Evolutionary conservation across 345 rosid genomes (phyloP), one percentile per base, ranked within the genome.

Genomic region (Passiflora organensis): DNA sequence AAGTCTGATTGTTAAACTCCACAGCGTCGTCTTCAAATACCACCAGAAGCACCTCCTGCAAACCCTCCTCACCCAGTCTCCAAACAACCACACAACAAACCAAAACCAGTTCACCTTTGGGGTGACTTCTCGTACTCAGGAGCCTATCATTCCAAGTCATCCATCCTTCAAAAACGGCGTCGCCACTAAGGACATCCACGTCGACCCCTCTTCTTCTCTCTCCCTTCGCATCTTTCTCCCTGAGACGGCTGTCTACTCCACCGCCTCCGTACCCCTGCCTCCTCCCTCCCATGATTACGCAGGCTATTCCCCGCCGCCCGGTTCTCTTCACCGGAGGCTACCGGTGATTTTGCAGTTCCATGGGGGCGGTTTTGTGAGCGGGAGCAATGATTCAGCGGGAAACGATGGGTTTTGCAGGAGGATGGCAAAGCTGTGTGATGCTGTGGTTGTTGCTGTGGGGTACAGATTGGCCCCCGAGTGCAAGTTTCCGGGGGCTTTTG

Each of bases 11-110:
- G 91, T 79, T 56, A 84, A 89, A 75, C 71, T 89, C 53, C 86
- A 89, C 70, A 93, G 99, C 70, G 87, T 81, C 34, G 80, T 86
- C 91, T 91, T 91, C 91, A 91, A 91, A 80, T 83, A 84, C 65
- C 84, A 86, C 43, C 71, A 88, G 44, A 91, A 81, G 69, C 86
- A 81, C 61, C 90, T 95, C 32, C 66, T 91, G 42, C 91, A 91
- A 60, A 86, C 1, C 37, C 13, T 53, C 73, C 90, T 77, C 84
- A 80, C 83, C 67, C 88, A 79, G 20, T 61, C 78, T 14, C 58
- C 80, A 14, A 78, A 81, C 44, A n/a, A n/a, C n/a, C n/a, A n/a
- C n/a, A n/a, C n/a, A n/a, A n/a, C 77, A 76, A 0, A 58, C 85
- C 65, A 72, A 8, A 28, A 28, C 34, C 34, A 28, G 34, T 28